Evolutionary conservation across 805 yeast species (phyloP).

Genomic region (Torulaspora delbrueckii): DNA sequence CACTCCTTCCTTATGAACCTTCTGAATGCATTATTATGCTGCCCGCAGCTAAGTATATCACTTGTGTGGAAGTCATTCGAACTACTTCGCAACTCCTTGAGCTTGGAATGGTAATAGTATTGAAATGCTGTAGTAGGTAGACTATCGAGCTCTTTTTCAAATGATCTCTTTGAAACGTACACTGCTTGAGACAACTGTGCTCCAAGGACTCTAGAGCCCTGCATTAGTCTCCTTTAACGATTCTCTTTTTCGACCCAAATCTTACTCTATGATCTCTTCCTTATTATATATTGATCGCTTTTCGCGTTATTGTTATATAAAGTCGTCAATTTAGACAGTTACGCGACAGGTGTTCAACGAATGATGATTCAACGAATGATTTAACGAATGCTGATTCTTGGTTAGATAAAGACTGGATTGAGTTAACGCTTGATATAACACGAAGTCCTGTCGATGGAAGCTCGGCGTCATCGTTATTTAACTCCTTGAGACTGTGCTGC

Average conservation of each 20-base stretch:
- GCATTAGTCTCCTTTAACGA: constrained; percentile 2
- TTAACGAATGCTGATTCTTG: too few relatives aligned
- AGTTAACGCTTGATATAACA: too few relatives aligned
- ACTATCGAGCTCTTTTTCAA: constrained; percentile 16
- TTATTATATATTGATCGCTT: not conserved
- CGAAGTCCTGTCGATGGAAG: too few relatives aligned
- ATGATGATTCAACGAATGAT: too few relatives aligned
- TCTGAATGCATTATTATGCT: constrained; percentile 16
- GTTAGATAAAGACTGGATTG: too few relatives aligned
- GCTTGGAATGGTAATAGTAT: constrained; percentile 19
- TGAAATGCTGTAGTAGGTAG: constrained; percentile 24
- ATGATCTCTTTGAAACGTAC: constrained; percentile 15
- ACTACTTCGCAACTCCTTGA: constrained; percentile 10
- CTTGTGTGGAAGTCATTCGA: not conserved
- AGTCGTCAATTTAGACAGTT: too few relatives aligned
- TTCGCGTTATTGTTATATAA: too few relatives aligned
- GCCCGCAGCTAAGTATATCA: constrained; percentile 8
- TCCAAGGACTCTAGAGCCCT: constrained; percentile 3
- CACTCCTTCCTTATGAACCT: constrained; percentile 23
- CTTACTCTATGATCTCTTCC: not conserved
- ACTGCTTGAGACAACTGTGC: constrained; percentile 17
- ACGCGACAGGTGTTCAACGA: not conserved
- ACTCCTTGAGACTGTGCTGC: too few relatives aligned
- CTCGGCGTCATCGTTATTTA: too few relatives aligned
- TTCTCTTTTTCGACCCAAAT: not conserved